Percentiles rank a stretch among this genome's conserved stretches.
phyloP scores from a whole-genome alignment of 257 asterid genomes.

The Rauvolfia tetraphylla region DNA sequence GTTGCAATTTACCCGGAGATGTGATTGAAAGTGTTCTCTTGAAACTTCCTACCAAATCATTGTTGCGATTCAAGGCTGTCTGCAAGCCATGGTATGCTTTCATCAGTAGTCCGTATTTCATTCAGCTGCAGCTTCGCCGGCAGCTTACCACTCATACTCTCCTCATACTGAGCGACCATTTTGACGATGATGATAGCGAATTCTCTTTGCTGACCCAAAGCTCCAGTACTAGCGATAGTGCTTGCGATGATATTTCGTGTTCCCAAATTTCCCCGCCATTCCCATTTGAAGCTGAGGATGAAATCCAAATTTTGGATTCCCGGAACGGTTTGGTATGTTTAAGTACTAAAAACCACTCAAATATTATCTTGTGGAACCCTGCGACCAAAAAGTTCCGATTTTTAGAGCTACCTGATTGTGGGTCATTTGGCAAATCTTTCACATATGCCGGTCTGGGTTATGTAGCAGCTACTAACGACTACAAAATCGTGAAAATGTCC shows the following conservation, averaged over 20 bases:
- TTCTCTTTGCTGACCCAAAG: background rate
- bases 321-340: conserved; percentile 7
- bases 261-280: background rate
- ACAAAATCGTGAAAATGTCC: background rate
- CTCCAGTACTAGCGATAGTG: background rate
- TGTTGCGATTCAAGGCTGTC: conserved; percentile 3
- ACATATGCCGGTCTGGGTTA: background rate
- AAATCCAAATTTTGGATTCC: background rate
- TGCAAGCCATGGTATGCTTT: conserved; percentile 7
- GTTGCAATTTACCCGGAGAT: background rate
- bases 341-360: background rate
- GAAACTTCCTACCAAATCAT: conserved; percentile 1
- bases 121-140: background rate
- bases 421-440: background rate
- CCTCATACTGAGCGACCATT: background rate
- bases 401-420: background rate
- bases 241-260: background rate
- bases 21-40: background rate
- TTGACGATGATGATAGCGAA: background rate
- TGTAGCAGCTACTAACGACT: conserved; percentile 2
- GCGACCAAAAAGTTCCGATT: background rate
- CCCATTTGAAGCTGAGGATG: background rate
- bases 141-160: background rate
- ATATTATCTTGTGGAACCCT: conserved; percentile 2
- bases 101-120: background rate